phyloP scores from a whole-genome alignment of 78 protist species.

The Guillardia theta region DNA sequence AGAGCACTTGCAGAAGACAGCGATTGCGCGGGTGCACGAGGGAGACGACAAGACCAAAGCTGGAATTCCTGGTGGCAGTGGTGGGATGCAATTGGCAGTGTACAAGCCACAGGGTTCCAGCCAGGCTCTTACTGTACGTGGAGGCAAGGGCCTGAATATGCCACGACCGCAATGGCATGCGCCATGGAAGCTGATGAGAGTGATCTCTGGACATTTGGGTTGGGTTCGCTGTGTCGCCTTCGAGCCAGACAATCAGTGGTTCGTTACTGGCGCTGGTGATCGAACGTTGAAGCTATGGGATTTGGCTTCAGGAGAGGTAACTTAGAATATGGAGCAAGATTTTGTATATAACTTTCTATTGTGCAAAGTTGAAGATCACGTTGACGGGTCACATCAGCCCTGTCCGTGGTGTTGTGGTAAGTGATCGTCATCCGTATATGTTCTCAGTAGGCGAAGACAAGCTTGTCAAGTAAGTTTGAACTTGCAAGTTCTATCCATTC shows the following conservation, averaged over 20 bases:
- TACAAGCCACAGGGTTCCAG: background rate
- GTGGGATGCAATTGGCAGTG: background rate
- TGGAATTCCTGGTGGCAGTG: background rate
- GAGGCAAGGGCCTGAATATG: background rate
- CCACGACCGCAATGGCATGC: slow-evolving; percentile 64
- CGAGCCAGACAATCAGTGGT: slow-evolving; percentile 97
- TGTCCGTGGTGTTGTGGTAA: slow-evolving; percentile 54
- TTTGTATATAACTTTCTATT: slow-evolving; percentile 87
- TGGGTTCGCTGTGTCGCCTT: slow-evolving; percentile 88
- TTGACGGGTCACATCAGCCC: slow-evolving; percentile 92
- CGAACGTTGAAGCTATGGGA: slow-evolving; percentile 86
- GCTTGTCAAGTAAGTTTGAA: slow-evolving; percentile 77
- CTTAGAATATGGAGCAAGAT: slow-evolving; percentile 85
- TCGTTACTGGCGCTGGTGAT: slow-evolving; percentile 92
- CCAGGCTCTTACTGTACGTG: background rate
- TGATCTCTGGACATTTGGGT: slow-evolving; percentile 81
- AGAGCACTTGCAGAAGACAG: background rate
- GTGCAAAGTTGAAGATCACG: slow-evolving; percentile 92
- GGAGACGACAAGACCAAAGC: background rate
- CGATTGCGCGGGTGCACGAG: background rate
- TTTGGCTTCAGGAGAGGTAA: background rate
- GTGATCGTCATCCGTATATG: slow-evolving; percentile 85
- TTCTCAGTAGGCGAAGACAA: slow-evolving; percentile 97
- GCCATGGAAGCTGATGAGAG: slow-evolving; percentile 71
- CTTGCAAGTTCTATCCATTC: too few species aligned